Base-by-base conservation (phyloP, 148 eudicot genomes). In the Salicornia ramosissima region DNA sequence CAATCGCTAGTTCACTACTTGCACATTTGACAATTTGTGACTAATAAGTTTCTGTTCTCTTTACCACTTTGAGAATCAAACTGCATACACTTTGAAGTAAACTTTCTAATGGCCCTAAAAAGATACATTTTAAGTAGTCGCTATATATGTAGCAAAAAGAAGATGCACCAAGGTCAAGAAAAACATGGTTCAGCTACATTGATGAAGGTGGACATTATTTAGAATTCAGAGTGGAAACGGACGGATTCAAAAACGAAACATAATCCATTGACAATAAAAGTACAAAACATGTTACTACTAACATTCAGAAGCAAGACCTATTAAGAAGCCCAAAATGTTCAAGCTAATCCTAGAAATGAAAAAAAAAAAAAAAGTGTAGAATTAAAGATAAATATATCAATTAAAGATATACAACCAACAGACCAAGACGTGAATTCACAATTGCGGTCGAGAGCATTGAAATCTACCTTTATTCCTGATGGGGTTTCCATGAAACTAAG, bases 401-500 rank as follows among this genome's bases (percentile, higher is more conserved):
- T 9, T 30, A 46, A 26, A n/a, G 43, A 63, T 22, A 72, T 39
- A 24, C 31, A 72, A 40, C 19, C 33, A 33, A 43, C 39, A 21
- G 64, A 40, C 19, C 33, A 33, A 43, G 40, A 21, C 19, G 10
- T 56, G 33, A 25, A 40, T 16, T 26, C 31, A 19, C 18, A 26
- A 59, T 22, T 21, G 50, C 3, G 22, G 31, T 19, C 50, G 1
- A 56, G 13, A 58, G 29, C 28, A n/a, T 2, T 33, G 14, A 4
- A 24, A 65, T 82, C 21, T 56, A 93, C 98, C 98, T 93, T 94
- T 62, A 93, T 93, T 64, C 98, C 98, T 21, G 98, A 93, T 31
- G 98, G 98, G 67, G 88, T 88, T 83, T 93, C 98, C 97, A 93
- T 88, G 76, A 93, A 87, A 76, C 88, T 93, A 42, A 93, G 90